Evolutionary conservation across 192 early-diverging fungal species (phyloP), one percentile per base, ranked within the genome.

Genomic region (Chytriomyces sp.): DNA sequence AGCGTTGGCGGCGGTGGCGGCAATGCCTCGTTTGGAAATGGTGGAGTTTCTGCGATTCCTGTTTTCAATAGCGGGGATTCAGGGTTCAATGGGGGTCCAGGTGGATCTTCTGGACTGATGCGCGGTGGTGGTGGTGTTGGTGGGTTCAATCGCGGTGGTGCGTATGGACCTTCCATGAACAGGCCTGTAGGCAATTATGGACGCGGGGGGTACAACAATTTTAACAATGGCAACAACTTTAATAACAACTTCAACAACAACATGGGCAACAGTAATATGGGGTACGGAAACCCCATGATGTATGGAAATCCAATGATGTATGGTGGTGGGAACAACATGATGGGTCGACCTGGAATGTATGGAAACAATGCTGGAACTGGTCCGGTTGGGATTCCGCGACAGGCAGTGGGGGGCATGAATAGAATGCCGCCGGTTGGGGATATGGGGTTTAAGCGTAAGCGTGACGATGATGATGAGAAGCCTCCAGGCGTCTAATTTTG

Each of bases 401-500:
- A 16, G 44, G 8, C 35, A 46, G n/a, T 47, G 43, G 66, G 28
- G 43, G 45, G 35, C 43, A 44, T 67, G 45, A 18, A 46, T 16
- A 18, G 23, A n/a, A 67, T 67, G 28, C 10, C 11, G 63, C 20
- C 28, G 43, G 43, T n/a, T 57, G 20, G 16, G 66, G 46, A 67
- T 71, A 50, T 57, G 20, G 53, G 53, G 53, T 13, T 13, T 18
- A 71, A 71, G 35, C n/a, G 69, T 9, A 71, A 71, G 47, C 10
- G 69, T 18, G 69, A 71, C 3, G 69, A 71, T 43, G 69, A 71
- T 59, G 69, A 71, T 50, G 69, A 71, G 50, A 71, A 59, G 57
- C 69, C 69, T 11, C 69, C 69, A 2, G 69, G 69, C 13, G 50
- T 18, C 8, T 67, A 45, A 23, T 64, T 20, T 20, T 13, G 5